Evolutionary conservation across 2,329 filamentous ascomycete genomes (phyloP).

Genomic region (Cryphonectria nitschkei): DNA sequence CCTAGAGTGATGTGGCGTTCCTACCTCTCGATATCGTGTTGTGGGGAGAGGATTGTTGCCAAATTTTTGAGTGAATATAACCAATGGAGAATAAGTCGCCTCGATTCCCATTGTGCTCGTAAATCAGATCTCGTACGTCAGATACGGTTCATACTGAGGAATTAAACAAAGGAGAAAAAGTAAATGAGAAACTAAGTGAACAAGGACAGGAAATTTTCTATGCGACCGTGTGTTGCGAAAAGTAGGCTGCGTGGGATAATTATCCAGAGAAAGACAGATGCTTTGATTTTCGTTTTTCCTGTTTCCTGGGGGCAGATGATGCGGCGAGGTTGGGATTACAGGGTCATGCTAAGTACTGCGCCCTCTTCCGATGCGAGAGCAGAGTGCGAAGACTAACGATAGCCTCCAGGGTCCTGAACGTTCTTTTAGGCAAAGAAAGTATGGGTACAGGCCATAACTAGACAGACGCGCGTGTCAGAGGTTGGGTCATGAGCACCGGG

Average conservation of each 20-base stretch:
- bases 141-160: slow-evolving; percentile 3
- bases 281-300: not conserved
- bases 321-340: not conserved
- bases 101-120: slow-evolving; percentile 20
- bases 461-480: slow-evolving; percentile 3
- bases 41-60: not conserved
- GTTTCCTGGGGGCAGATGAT: not conserved
- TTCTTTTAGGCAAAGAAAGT: not conserved
- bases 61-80: not conserved
- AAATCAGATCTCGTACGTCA: slow-evolving; percentile 3
- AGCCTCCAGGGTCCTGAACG: not conserved
- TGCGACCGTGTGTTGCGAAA: not conserved
- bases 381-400: not conserved
- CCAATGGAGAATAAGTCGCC: slow-evolving; percentile 4
- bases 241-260: not conserved
- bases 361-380: not conserved
- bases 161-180: too few relatives aligned
- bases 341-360: not conserved
- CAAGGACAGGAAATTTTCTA: not conserved
- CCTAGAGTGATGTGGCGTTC: not conserved
- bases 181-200: too few relatives aligned
- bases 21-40: not conserved
- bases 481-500: slow-evolving; percentile 3
- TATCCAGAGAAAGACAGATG: not conserved
- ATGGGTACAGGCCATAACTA: slow-evolving; percentile 7